Evolutionary conservation across 805 yeast species (phyloP).

Genomic region (Metschnikowia shivogae): DNA sequence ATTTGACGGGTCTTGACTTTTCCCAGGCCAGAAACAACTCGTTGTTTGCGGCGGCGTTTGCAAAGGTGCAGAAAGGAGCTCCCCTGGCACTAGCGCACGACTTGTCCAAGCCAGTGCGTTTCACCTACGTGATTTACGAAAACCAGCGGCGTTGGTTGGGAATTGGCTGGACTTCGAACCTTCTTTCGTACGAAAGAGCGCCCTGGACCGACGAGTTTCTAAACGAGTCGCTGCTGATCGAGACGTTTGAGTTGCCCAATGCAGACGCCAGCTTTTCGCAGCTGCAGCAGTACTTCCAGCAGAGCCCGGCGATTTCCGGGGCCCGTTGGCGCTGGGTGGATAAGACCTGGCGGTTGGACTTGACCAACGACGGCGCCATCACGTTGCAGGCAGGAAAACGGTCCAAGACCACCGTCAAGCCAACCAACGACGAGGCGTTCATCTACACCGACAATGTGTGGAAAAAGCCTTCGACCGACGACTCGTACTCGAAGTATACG

Average conservation of each 20-base stretch:
- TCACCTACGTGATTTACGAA: constrained; percentile 89
- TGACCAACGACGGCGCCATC: constrained; percentile 82
- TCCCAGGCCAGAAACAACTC: constrained; percentile 42
- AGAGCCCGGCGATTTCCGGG: constrained; percentile 45
- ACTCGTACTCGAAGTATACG: constrained; percentile 84
- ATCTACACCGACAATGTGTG: constrained; percentile 90
- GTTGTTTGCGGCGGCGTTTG: constrained; percentile 52
- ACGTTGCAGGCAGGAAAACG: constrained; percentile 61
- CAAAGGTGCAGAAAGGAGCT: constrained; percentile 41
- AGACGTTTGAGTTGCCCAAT: constrained; percentile 75
- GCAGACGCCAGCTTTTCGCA: constrained; percentile 39
- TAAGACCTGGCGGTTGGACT: constrained; percentile 83
- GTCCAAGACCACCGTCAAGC: constrained; percentile 58
- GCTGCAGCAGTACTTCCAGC: constrained; percentile 24
- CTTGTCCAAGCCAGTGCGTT: constrained; percentile 52
- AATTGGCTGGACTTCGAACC: constrained; percentile 93
- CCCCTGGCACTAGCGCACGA: constrained; percentile 11
- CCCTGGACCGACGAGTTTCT: constrained; percentile 97
- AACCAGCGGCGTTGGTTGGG: constrained; percentile 97
- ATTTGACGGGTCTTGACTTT: constrained; percentile 83
- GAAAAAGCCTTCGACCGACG: constrained; percentile 87
- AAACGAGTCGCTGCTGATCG: constrained; percentile 78
- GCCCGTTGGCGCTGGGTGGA: constrained; percentile 96
- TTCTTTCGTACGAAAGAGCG: constrained; percentile 87
- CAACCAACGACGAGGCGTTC: constrained; percentile 77